phyloP scores from a whole-genome alignment of 345 rosid genomes.

The Moricandia moricandioides region DNA sequence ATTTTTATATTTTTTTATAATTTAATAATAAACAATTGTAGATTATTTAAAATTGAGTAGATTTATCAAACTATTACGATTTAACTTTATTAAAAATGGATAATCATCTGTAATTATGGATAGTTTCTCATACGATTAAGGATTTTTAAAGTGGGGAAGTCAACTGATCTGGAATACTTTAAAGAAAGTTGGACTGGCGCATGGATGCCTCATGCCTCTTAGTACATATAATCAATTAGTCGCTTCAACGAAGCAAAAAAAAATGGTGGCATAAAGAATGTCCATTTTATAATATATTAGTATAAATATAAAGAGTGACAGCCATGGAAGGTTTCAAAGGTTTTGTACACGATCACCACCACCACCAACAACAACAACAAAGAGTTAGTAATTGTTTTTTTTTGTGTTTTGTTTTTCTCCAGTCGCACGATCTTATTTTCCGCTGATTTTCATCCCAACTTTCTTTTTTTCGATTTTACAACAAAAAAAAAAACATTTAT shows the following conservation, averaged over 20 bases:
- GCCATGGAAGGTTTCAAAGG: slow-evolving; percentile 55
- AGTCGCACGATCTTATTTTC: too few relatives aligned
- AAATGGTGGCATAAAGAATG: not conserved
- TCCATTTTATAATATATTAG: not conserved
- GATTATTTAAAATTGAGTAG: not conserved
- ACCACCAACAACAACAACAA: too few relatives aligned
- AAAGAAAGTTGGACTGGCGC: not conserved
- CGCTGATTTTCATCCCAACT: too few relatives aligned
- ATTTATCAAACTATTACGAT: not conserved
- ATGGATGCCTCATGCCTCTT: not conserved
- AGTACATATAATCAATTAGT: not conserved
- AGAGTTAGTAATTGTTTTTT: too few relatives aligned
- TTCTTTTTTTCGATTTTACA: too few relatives aligned
- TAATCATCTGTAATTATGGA: not conserved
- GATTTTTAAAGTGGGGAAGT: slow-evolving; percentile 23
- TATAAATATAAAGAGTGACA: slow-evolving; percentile 23
- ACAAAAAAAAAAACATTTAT: too few relatives aligned
- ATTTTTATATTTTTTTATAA: not conserved
- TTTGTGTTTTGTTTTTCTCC: too few relatives aligned
- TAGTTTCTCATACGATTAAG: slow-evolving; percentile 30
- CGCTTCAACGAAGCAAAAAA: not conserved
- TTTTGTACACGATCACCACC: not conserved
- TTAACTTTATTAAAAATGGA: too few relatives aligned
- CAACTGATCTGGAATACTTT: slow-evolving; percentile 21
- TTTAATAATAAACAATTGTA: not conserved